phyloP scores from a whole-genome alignment of 805 yeast genomes.

The Kazachstania africana region DNA sequence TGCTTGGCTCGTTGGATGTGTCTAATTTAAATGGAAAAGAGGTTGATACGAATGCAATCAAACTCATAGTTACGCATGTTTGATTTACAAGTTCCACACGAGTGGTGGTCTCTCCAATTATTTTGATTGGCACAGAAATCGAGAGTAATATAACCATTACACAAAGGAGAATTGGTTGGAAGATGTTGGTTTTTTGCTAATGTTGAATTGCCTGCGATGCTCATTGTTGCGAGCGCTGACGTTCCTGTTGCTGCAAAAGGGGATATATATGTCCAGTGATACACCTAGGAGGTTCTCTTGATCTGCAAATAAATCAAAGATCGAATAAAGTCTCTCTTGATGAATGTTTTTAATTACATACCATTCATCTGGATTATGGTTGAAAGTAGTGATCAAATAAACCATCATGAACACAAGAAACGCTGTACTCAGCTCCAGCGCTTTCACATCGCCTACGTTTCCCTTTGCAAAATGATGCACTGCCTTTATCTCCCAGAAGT shows the following conservation, averaged over 20 bases:
- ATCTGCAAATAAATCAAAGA: background rate
- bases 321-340: background rate
- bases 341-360: background rate
- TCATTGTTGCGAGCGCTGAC: background rate
- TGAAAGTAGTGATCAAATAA: background rate
- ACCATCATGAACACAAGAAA: background rate
- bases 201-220: background rate
- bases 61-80: too few relatives aligned
- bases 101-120: background rate
- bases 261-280: background rate
- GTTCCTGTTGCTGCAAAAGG: background rate
- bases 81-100: background rate
- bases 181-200: background rate
- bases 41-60: too few relatives aligned
- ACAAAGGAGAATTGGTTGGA: background rate
- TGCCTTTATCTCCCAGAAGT: background rate
- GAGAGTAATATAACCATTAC: background rate
- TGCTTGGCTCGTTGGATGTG: too few relatives aligned
- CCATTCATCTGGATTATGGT: background rate
- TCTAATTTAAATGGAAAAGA: too few relatives aligned
- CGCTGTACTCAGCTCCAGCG: background rate
- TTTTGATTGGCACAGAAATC: slow-evolving; percentile 1
- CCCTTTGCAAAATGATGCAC: background rate
- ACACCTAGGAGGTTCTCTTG: background rate
- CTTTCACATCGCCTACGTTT: too few relatives aligned